These are phyloP conservation scores for Geotrichum restrictum DNA, from an alignment of 1,139 yeast genomes.

Conservation along the genomic window DNA sequence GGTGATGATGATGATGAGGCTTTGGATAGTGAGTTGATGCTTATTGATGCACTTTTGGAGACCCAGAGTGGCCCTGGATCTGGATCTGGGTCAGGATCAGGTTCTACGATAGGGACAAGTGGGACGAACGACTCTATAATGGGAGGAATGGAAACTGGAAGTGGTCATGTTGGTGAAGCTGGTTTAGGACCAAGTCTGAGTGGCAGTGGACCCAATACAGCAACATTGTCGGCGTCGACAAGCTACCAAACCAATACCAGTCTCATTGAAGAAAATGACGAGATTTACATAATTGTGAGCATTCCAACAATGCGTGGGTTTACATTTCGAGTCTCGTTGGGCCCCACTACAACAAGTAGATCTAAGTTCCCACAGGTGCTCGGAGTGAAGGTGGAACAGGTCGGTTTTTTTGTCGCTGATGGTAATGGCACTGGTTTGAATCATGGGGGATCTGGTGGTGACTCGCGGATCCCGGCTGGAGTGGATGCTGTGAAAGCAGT, in stretches of 20 bases:
- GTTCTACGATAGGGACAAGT: background rate
- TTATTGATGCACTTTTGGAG: conserved; percentile 18
- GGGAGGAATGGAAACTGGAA: background rate
- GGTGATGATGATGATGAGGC: conserved; percentile 20
- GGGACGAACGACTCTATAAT: background rate
- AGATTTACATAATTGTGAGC: conserved; percentile 12
- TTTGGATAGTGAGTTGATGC: conserved; percentile 20
- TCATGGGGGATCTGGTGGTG: too few relatives aligned
- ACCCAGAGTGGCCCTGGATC: background rate
- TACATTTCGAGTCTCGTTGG: conserved; percentile 14
- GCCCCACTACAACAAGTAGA: background rate
- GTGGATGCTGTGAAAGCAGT: background rate
- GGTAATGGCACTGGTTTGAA: too few relatives aligned
- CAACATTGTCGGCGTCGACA: background rate
- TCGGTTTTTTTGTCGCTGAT: too few relatives aligned
- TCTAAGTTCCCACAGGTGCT: background rate
- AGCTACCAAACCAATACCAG: conserved; percentile 9
- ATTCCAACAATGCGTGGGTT: conserved; percentile 12
- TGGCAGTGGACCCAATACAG: too few relatives aligned
- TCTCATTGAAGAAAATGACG: conserved; percentile 15
- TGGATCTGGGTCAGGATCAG: conserved; percentile 6
- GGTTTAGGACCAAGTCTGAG: background rate
- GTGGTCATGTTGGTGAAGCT: background rate
- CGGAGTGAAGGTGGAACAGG: background rate
- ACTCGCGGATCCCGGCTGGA: too few relatives aligned